These are phyloP conservation scores for Cordia subcordata DNA, from an alignment of 257 asterid species.

Conservation along the genomic window DNA sequence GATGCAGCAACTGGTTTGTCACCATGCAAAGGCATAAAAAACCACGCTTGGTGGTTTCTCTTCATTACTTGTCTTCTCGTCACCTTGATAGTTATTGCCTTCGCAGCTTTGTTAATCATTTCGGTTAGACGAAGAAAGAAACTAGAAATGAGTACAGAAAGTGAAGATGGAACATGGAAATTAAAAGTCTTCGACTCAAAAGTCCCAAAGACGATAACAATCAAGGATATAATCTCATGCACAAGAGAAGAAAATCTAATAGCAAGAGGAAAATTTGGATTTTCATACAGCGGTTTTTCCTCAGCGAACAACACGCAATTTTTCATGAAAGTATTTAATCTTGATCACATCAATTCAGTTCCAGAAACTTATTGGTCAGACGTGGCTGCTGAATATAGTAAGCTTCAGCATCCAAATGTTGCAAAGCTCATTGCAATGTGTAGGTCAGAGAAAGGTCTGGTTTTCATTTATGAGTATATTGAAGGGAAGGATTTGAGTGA, in stretches of 20 bases:
- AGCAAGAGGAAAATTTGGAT: constrained; percentile 25
- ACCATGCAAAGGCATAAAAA: constrained; percentile 35
- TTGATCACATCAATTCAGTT: constrained; percentile 21
- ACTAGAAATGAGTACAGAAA: constrained; percentile 27
- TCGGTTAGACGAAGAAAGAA: constrained; percentile 21
- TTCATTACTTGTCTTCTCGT: constrained; percentile 35
- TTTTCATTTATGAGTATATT: constrained; percentile 54
- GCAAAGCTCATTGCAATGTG: constrained; percentile 58
- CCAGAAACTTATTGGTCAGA: constrained; percentile 25
- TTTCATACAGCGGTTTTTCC: constrained; percentile 37
- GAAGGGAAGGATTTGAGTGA: constrained; percentile 60
- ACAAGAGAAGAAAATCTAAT: constrained; percentile 48
- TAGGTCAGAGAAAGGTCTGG: constrained; percentile 46
- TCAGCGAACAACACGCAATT: constrained; percentile 21
- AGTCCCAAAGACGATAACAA: constrained; percentile 27
- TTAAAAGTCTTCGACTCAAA: constrained; percentile 40
- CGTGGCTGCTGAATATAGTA: constrained; percentile 27
- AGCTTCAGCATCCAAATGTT: constrained; percentile 53
- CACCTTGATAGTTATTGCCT: constrained; percentile 23
- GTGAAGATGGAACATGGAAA: constrained; percentile 61
- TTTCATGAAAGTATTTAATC: constrained; percentile 23
- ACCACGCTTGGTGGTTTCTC: constrained; percentile 48
- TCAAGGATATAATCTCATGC: constrained; percentile 44
- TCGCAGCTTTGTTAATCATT: constrained; percentile 13
- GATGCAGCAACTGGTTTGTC: constrained; percentile 45